Evolutionary conservation across 306 rosid species (phyloP), one percentile per base, ranked within the genome.

Genomic region (Lablab purpureus): DNA sequence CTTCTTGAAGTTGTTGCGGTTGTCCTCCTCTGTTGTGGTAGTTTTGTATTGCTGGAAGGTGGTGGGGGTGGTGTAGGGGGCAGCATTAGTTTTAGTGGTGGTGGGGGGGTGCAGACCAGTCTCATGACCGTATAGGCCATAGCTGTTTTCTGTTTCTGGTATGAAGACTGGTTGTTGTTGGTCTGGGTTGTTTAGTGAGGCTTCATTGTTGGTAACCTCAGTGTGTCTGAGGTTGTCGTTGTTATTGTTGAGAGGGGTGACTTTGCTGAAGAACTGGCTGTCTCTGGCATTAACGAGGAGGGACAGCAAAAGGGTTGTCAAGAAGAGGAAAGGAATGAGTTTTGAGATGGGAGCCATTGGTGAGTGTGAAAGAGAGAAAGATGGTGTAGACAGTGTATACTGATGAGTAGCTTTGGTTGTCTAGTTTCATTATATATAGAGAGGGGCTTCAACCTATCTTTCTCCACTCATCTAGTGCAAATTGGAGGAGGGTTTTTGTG

Each of bases 91-190:
- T 58, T 77, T 52, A 30, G 77, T 23, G 32, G 91, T 68, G 59
- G 71, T 81, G 84, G 13, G 96, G 64, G 93, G 87, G 71, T 87
- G 23, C 56, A 89, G 86, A 58, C 87, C 89, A 45, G 92, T 79
- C 67, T 95, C 93, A 67, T 90, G 98, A 28, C 99, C 98, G 75
- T 95, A 95, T 17, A 95, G 84, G 30, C 97, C 99, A 69, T 95
- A 91, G 64, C 87, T 87, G 78, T 83, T 84, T 77, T 89, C 91
- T 36, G 90, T 85, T 49, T 93, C 88, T 2, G 87, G 95, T 65
- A 74, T 67, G 84, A 95, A 95, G 10, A 14, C 67, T 1, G 99
- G 94, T 21, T 91, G 91, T 55, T 91, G 91, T 60, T 89, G 74
- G 13, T 90, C 79, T 55, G 79, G 85, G 59, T 83, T 83, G 78